Conservation (phyloP, 768 basidiomycete species). For the Chalciporus pseudorubinellus region DNA sequence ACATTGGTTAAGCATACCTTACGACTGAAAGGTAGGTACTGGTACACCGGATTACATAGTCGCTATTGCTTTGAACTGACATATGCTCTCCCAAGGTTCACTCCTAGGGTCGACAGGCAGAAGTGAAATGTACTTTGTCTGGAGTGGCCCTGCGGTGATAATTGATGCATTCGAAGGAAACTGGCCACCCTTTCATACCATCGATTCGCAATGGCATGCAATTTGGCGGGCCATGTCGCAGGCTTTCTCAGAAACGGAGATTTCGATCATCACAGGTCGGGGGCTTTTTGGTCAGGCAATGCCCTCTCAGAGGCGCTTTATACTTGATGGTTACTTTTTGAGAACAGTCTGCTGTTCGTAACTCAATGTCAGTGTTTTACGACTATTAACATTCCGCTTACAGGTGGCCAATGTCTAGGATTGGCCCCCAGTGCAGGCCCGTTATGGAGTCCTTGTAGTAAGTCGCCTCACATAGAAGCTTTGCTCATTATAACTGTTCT, state of each 20-base stretch:
- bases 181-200: constrained; percentile 2
- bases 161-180: constrained; percentile 10
- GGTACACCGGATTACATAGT: not conserved
- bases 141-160: constrained; percentile 12
- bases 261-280: not conserved
- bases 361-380: not conserved
- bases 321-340: constrained; percentile 19
- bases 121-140: constrained; percentile 10
- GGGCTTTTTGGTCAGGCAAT: not conserved
- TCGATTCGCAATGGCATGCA: constrained; percentile 2
- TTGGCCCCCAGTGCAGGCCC: constrained; percentile 12
- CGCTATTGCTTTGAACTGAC: not conserved
- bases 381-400: not conserved
- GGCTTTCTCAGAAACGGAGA: constrained; percentile 1
- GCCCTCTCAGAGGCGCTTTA: constrained; percentile 7
- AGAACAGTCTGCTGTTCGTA: constrained; percentile 21
- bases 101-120: not conserved
- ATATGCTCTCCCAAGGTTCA: not conserved
- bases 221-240: constrained; percentile 12
- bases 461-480: constrained; percentile 5
- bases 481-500: not conserved
- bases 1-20: constrained; percentile 5
- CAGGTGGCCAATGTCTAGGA: constrained; percentile 10
- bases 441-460: constrained; percentile 30
- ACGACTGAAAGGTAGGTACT: not conserved